Base-by-base conservation (phyloP, 163 green algal genomes). In the Trebouxiophyceae sp. region DNA sequence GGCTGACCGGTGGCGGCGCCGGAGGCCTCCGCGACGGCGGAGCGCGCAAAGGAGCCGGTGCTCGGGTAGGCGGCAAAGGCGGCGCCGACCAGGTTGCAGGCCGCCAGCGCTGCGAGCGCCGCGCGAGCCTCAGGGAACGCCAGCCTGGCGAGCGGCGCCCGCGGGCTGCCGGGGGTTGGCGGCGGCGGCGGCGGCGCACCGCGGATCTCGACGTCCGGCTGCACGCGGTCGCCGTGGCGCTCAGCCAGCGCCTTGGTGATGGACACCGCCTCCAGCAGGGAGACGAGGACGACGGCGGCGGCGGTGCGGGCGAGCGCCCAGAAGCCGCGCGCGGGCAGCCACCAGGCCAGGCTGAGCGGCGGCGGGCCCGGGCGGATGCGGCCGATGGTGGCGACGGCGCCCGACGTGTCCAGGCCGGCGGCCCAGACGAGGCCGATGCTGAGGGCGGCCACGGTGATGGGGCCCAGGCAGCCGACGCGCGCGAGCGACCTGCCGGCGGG, bases 11-110 rank as follows among this genome's bases (percentile, higher is more conserved):
- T 83, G 60, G 72, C 77, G 28, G 67, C 73, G 33, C 85, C 86
- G 12, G 69, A 70, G 55, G 86, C 74, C 71, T 90, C 84, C 54
- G 74, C 82, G 46, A 94, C 87, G 47, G 64, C 64, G 26, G 78
- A 86, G 0, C 82, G 67, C 6, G 70, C 85, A 70, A 95, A 93
- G 26, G 73, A 87, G 28, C 88, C 88, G 0, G 86, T 91, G 47
- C 77, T 83, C 54, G 85, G 86, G 75, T 91, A 95, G 60, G 67
- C 73, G 57, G 63, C 77, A 70, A 92, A 95, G 12, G 77, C 72
- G 16, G 80, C 75, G 7, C 88, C 88, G 5, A 77, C 74, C 65
- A 93, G 75, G 81, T 96, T 96, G 54, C 85, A 77, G 19, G 92
- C 50, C 34, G 88, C 89, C 33, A 96, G 74, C 1, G 78, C 89